phyloP scores from a whole-genome alignment of 139 green algal genomes.

The Parachlorella kessleri region DNA sequence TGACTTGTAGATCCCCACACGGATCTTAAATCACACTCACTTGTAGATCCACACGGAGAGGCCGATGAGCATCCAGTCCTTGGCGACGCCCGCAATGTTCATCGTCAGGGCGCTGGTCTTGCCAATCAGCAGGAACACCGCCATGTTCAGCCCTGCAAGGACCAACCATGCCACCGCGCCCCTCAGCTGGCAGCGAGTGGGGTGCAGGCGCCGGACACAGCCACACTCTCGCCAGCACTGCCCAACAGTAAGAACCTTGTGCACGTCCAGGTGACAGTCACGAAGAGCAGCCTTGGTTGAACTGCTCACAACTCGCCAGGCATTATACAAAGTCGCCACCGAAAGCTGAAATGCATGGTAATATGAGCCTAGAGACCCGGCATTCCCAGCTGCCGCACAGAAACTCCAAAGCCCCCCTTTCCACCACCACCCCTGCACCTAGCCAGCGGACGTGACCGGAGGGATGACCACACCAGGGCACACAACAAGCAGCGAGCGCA shows the following conservation, averaged over 20 bases:
- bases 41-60: conserved; percentile 85
- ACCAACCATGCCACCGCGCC: not conserved
- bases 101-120: conserved; percentile 94
- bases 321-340: no score
- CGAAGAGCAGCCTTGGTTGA: not conserved
- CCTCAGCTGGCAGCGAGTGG: not conserved
- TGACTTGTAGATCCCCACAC: no score
- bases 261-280: not conserved
- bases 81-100: conserved; percentile 95
- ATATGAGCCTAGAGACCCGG: no score
- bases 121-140: conserved; percentile 91
- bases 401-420: no score
- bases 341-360: no score
- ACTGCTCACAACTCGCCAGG: not conserved
- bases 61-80: conserved; percentile 98
- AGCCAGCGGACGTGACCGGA: no score
- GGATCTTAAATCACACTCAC: no score
- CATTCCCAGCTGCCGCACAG: no score
- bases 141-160: conserved; percentile 51
- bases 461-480: no score
- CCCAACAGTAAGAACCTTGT: no score
- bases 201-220: not conserved
- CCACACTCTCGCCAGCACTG: not conserved
- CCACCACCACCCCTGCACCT: no score
- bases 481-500: no score